These are phyloP conservation scores for Carex cristatella DNA, from an alignment of 176 grass and related monocot genomes.

Conservation along the genomic window DNA sequence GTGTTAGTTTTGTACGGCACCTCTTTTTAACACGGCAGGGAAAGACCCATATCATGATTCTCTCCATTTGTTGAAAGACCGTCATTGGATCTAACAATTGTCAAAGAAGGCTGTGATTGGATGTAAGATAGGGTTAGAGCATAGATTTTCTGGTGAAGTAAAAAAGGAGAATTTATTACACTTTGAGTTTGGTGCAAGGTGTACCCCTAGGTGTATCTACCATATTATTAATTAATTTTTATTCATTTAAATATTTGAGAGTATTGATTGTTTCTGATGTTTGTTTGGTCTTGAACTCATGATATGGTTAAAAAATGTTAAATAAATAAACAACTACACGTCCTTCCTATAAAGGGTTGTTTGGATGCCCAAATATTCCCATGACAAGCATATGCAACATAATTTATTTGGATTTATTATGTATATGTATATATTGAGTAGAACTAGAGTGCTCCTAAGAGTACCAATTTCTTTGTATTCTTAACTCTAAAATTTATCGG, in stretches of 20 bases:
- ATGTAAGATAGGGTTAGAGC: conserved; percentile 3
- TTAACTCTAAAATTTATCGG: no score
- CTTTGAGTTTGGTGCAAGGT: conserved; percentile 9
- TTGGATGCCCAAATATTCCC: conserved; percentile 32
- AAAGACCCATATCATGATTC: neutral
- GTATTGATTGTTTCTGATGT: neutral
- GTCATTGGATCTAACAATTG: conserved; percentile 16
- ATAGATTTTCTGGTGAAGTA: conserved; percentile 13
- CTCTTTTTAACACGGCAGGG: neutral
- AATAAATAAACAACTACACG: conserved; percentile 14
- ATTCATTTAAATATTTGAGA: neutral
- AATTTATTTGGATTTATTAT: neutral
- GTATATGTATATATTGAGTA: neutral
- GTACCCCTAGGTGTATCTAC: neutral
- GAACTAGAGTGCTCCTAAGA: no score
- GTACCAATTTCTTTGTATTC: no score
- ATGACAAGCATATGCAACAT: conserved; percentile 17
- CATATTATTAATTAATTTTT: neutral
- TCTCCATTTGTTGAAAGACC: neutral
- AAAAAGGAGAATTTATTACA: conserved; percentile 24
- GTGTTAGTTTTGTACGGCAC: neutral
- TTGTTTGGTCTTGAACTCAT: neutral
- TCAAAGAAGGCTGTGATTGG: conserved; percentile 9
- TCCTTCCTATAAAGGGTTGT: conserved; percentile 28
- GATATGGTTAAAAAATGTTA: neutral